Evolutionary conservation across 257 asterid genomes (phyloP).

Genomic region (Coffea eugenioides): DNA sequence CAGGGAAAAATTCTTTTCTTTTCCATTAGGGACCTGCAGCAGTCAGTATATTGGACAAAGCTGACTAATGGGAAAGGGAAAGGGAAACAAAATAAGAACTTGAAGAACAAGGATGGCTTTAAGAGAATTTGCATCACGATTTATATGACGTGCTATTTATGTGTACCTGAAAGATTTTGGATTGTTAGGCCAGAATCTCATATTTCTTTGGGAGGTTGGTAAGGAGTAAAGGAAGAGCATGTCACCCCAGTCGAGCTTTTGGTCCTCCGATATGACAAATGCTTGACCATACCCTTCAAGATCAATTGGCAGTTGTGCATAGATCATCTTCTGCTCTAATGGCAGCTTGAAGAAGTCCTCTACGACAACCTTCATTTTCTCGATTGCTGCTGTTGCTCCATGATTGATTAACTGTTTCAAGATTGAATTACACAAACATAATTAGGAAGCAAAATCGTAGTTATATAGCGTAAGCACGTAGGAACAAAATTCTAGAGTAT

Average conservation of each 20-base stretch:
- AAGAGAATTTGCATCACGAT: neutral
- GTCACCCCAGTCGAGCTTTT: conserved; percentile 46
- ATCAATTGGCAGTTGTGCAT: conserved; percentile 26
- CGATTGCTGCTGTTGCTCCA: conserved; percentile 25
- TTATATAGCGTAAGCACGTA: no score
- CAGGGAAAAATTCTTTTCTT: no score
- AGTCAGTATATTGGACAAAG: no score
- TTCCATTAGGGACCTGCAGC: no score
- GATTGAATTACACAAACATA: neutral
- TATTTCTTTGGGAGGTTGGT: conserved; percentile 26
- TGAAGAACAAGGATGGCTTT: neutral
- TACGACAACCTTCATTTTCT: conserved; percentile 34
- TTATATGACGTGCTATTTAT: neutral
- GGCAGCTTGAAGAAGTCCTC: conserved; percentile 40
- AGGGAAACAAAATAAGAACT: neutral
- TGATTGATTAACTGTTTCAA: conserved; percentile 35
- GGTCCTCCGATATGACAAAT: conserved; percentile 39
- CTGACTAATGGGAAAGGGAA: no score
- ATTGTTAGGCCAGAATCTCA: conserved; percentile 29
- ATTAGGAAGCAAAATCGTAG: neutral
- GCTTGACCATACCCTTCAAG: conserved; percentile 44
- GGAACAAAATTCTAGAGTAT: no score
- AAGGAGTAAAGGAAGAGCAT: conserved; percentile 27
- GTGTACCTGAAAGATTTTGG: conserved; percentile 33
- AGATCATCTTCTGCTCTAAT: conserved; percentile 30